Evolutionary conservation across 2,329 filamentous ascomycete genomes (phyloP).

Genomic region (Xylariomycetidae sp.): DNA sequence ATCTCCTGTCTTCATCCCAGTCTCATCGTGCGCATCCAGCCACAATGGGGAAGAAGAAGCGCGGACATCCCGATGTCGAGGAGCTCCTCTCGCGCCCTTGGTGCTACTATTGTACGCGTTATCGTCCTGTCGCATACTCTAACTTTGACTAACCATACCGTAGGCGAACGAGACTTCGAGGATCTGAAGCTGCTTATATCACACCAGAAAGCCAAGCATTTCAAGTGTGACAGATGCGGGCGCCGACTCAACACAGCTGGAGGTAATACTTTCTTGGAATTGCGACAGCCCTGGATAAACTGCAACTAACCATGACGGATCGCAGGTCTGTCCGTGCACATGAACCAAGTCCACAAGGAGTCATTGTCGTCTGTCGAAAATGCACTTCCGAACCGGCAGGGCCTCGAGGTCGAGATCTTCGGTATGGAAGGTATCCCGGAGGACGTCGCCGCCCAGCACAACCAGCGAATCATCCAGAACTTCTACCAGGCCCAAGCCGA

Average conservation of each 20-base stretch:
- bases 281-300: too few relatives aligned
- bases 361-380: conserved; percentile 83
- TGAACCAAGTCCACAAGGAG: conserved; percentile 99
- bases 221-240: conserved; percentile 90
- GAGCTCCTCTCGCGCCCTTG: conserved; percentile 82
- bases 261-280: too few relatives aligned
- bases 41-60: conserved; percentile 85
- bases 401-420: conserved; percentile 91
- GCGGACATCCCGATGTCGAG: conserved; percentile 77
- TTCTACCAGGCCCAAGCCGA: conserved; percentile 84
- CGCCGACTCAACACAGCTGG: conserved; percentile 89
- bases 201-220: conserved; percentile 99
- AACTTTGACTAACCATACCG: conserved; percentile 20
- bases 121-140: conserved; percentile 5
- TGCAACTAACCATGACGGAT: conserved; percentile 8
- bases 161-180: conserved; percentile 90
- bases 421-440: conserved; percentile 96
- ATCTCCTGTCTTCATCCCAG: too few relatives aligned
- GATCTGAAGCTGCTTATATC: conserved; percentile 94
- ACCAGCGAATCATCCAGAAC: conserved; percentile 76
- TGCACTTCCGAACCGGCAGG: conserved; percentile 77
- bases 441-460: conserved; percentile 75
- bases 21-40: too few relatives aligned
- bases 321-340: conserved; percentile 84
- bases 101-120: conserved; percentile 85